These are phyloP conservation scores for Penicillium cosmopolitanum DNA, from an alignment of 495 filamentous ascomycete genomes.

Conservation along the genomic window DNA sequence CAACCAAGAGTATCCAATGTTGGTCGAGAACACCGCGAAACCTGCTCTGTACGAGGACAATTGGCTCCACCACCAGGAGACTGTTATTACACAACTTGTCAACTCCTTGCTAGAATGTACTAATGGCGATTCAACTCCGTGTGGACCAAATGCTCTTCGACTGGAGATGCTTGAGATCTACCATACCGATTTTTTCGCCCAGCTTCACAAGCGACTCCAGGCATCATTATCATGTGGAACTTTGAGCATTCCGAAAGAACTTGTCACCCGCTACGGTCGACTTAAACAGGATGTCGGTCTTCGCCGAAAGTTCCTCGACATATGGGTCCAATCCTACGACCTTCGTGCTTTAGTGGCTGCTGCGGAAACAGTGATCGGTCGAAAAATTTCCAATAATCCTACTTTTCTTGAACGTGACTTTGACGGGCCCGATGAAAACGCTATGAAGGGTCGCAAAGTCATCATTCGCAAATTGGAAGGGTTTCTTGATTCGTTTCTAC, in stretches of 20 bases:
- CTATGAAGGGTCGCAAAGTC: constrained; percentile 22
- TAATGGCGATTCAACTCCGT: constrained; percentile 13
- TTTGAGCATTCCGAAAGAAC: constrained; percentile 59
- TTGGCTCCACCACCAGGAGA: constrained; percentile 67
- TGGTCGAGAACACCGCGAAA: constrained; percentile 57
- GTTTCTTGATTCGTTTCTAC: constrained; percentile 61
- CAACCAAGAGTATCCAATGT: constrained; percentile 53
- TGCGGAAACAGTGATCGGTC: constrained; percentile 63
- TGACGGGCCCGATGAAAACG: background rate
- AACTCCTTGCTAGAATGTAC: constrained; percentile 57
- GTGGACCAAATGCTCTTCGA: constrained; percentile 41
- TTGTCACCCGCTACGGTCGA: constrained; percentile 46
- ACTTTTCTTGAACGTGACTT: constrained; percentile 1
- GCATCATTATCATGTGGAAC: constrained; percentile 66
- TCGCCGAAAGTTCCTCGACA: constrained; percentile 56
- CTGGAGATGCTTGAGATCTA: constrained; percentile 57
- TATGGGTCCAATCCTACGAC: constrained; percentile 65
- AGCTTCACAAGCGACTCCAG: constrained; percentile 62
- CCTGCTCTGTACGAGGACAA: constrained; percentile 66
- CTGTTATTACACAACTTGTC: constrained; percentile 61
- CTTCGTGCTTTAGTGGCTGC: constrained; percentile 51
- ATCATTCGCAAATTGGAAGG: constrained; percentile 48
- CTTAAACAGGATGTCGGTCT: constrained; percentile 64
- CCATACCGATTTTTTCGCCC: constrained; percentile 52
- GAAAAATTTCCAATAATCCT: constrained; percentile 43